Evolutionary conservation across 2,329 filamentous ascomycete species (phyloP).

Genomic region (Zarea fungicola): DNA sequence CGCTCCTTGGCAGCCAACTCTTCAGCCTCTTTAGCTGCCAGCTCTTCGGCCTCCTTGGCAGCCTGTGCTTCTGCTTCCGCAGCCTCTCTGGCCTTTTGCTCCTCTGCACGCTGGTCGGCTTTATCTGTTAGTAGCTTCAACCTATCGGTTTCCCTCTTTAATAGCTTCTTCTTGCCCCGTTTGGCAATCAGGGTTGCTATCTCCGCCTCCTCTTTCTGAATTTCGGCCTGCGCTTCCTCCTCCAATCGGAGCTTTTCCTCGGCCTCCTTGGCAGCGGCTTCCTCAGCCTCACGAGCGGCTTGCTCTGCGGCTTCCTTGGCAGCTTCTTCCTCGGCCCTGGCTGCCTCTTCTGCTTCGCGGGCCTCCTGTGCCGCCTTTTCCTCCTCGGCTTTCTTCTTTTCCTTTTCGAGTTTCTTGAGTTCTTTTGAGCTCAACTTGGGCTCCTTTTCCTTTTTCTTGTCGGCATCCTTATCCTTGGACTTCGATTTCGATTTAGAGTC

Average conservation of each 20-base stretch:
- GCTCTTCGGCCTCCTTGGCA: slow-evolving; percentile 18
- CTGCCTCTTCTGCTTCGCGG: slow-evolving; percentile 23
- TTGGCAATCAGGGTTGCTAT: slow-evolving; percentile 40
- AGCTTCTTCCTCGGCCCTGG: slow-evolving; percentile 31
- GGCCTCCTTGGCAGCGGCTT: slow-evolving; percentile 19
- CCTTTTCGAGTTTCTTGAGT: slow-evolving; percentile 45
- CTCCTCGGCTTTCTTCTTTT: slow-evolving; percentile 38
- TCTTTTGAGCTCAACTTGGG: slow-evolving; percentile 46
- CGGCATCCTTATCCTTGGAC: slow-evolving; percentile 39
- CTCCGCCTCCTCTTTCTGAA: slow-evolving; percentile 31
- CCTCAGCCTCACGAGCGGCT: slow-evolving; percentile 27
- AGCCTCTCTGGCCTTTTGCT: slow-evolving; percentile 21
- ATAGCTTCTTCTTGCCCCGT: slow-evolving; percentile 44
- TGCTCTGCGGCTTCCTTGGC: slow-evolving; percentile 21
- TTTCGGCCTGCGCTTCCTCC: slow-evolving; percentile 20
- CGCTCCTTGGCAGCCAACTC: slow-evolving; percentile 23
- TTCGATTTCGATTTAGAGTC: slow-evolving; percentile 32
- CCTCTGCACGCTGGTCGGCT: slow-evolving; percentile 17
- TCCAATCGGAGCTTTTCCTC: slow-evolving; percentile 26
- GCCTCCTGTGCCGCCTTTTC: slow-evolving; percentile 24
- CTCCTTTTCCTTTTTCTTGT: slow-evolving; percentile 37
- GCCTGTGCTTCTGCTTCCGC: slow-evolving; percentile 24
- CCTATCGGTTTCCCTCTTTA: slow-evolving; percentile 25
- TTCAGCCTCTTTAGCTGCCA: slow-evolving; percentile 23
- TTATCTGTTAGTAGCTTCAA: slow-evolving; percentile 19